A percentile compares a stretch with the other conserved stretches of the same genome.
Conservation (phyloP, 1,284 basidiomycete species). For the Vanrija sp. region DNA sequence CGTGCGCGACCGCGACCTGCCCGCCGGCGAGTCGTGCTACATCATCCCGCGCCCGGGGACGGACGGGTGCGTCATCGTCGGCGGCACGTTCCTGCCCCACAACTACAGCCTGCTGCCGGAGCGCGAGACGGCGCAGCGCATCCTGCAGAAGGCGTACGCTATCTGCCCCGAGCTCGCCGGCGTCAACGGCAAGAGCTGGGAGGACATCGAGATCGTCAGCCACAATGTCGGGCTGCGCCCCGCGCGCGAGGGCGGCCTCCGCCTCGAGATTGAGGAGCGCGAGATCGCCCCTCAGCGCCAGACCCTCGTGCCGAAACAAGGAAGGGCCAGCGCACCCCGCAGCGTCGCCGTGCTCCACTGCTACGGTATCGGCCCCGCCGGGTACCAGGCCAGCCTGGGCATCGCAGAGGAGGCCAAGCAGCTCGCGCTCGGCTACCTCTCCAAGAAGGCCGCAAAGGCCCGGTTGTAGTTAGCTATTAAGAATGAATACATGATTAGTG, state of each 20-base stretch:
- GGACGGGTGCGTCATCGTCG: constrained; percentile 44
- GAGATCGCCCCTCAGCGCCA: constrained; percentile 26
- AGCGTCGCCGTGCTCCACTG: constrained; percentile 63
- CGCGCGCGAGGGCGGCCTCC: constrained; percentile 61
- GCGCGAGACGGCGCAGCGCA: constrained; percentile 36
- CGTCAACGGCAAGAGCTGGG: constrained; percentile 34
- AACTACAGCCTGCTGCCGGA: constrained; percentile 41
- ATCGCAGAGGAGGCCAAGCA: constrained; percentile 43
- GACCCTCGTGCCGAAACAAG: constrained; percentile 4
- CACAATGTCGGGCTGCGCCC: constrained; percentile 71
- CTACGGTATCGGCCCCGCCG: constrained; percentile 56
- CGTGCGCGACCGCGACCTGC: constrained; percentile 12
- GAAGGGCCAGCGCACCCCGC: constrained; percentile 42
- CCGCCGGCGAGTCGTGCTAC: constrained; percentile 24
- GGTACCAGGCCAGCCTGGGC: constrained; percentile 44
- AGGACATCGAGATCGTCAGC: constrained; percentile 54
- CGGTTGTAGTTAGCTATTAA: constrained; percentile 1
- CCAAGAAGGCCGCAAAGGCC: not conserved
- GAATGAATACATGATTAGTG: no score
- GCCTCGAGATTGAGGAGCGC: constrained; percentile 62
- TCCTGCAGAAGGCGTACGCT: constrained; percentile 43
- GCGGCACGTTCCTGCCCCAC: constrained; percentile 38
- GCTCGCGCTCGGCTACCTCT: constrained; percentile 23
- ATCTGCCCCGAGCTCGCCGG: constrained; percentile 46
- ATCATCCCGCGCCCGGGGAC: constrained; percentile 51